Percentiles rank a stretch among this genome's conserved stretches.
Conservation (phyloP, 23 red algal species). For the Gracilaria caudata region DNA sequence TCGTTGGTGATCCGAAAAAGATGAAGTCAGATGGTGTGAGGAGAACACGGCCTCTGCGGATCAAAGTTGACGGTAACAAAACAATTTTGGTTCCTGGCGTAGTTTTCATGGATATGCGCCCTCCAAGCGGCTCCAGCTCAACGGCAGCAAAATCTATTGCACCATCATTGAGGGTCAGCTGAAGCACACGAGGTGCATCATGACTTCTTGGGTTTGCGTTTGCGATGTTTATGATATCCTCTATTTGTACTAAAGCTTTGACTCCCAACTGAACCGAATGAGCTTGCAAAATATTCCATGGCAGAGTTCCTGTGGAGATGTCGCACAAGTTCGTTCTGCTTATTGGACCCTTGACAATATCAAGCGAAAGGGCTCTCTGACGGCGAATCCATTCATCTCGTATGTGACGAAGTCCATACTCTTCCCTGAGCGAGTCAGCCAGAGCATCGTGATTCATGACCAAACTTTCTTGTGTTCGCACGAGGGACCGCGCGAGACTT, state of each 20-base stretch:
- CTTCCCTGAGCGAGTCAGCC: background rate
- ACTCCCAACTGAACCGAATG: slow-evolving; percentile 31
- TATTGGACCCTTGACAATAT: slow-evolving; percentile 34
- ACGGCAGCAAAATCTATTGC: slow-evolving; percentile 53
- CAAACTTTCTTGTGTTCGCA: background rate
- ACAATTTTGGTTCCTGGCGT: slow-evolving; percentile 54
- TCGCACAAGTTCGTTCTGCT: slow-evolving; percentile 21
- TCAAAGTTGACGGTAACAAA: slow-evolving; percentile 27
- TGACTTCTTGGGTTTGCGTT: slow-evolving; percentile 27
- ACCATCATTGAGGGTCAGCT: slow-evolving; percentile 48
- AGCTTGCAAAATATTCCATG: slow-evolving; percentile 37
- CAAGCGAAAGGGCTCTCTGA: slow-evolving; percentile 26
- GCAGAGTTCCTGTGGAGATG: slow-evolving; percentile 45
- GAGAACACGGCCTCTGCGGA: slow-evolving; percentile 47
- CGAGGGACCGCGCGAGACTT: background rate
- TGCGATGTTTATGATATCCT: slow-evolving; percentile 65
- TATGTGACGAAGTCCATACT: slow-evolving; percentile 55
- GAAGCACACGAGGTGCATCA: slow-evolving; percentile 27
- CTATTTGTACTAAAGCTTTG: slow-evolving; percentile 51
- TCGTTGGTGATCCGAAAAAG: slow-evolving; percentile 34
- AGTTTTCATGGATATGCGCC: slow-evolving; percentile 31
- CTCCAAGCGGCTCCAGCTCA: slow-evolving; percentile 27
- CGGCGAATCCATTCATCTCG: slow-evolving; percentile 50
- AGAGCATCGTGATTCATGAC: background rate
- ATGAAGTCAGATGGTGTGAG: slow-evolving; percentile 37